These are phyloP conservation scores for Paecilomyces variotii DNA, from an alignment of 2,329 filamentous ascomycete genomes.

Conservation along the genomic window DNA sequence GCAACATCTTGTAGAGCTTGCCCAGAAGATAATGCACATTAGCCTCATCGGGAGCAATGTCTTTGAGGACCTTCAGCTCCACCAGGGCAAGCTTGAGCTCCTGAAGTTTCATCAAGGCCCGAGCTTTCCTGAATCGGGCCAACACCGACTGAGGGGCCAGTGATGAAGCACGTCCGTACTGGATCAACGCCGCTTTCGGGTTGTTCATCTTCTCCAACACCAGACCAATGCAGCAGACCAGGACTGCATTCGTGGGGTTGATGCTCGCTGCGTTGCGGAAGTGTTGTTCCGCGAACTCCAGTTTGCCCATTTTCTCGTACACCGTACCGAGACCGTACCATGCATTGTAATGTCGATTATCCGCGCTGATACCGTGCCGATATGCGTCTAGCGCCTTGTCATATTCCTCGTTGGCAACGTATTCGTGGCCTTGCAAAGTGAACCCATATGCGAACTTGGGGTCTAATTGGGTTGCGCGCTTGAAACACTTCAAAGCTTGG, in stretches of 20 bases:
- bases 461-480: conserved; percentile 82
- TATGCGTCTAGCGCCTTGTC: conserved; percentile 89
- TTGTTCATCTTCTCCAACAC: conserved; percentile 86
- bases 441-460: conserved; percentile 91
- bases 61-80: conserved; percentile 81
- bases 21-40: conserved; percentile 94
- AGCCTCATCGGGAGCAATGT: conserved; percentile 86
- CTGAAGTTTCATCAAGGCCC: conserved; percentile 71
- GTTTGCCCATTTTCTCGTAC: conserved; percentile 83
- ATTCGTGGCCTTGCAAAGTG: conserved; percentile 91
- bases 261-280: conserved; percentile 82
- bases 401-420: conserved; percentile 92
- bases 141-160: conserved; percentile 73
- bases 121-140: conserved; percentile 87
- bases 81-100: conserved; percentile 62
- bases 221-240: conserved; percentile 86
- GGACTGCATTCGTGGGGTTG: conserved; percentile 86
- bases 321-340: conserved; percentile 83
- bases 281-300: conserved; percentile 83
- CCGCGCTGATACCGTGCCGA: conserved; percentile 73
- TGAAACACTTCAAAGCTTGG: conserved; percentile 89
- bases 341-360: conserved; percentile 92
- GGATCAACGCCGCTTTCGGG: conserved; percentile 65
- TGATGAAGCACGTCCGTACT: conserved; percentile 74
- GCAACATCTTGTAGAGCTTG: conserved; percentile 50